Conservation (phyloP, 148 eudicot species). For the Chenopodium berlandieri region DNA sequence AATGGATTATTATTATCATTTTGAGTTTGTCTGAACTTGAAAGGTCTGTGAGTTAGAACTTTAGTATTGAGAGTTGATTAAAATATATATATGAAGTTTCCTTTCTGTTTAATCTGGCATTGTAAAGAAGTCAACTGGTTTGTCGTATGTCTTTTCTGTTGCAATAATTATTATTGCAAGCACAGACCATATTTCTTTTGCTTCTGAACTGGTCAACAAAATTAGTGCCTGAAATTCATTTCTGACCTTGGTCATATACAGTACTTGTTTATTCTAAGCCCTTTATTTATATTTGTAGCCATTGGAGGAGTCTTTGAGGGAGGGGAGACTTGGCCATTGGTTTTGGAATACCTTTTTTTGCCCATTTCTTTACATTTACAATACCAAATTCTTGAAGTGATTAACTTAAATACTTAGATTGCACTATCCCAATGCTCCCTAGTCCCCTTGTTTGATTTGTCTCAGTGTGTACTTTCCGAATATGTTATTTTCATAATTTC, state of each 20-base stretch:
- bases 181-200: not conserved
- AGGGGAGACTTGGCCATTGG: not conserved
- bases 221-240: not conserved
- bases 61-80: too few relatives aligned
- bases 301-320: not conserved
- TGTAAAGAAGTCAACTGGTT: conserved; percentile 9
- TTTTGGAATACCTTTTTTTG: too few relatives aligned
- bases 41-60: not conserved
- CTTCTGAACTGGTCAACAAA: not conserved
- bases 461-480: too few relatives aligned
- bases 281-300: not conserved
- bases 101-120: not conserved
- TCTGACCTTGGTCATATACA: too few relatives aligned
- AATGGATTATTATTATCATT: too few relatives aligned
- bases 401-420: too few relatives aligned
- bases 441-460: too few relatives aligned
- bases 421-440: too few relatives aligned
- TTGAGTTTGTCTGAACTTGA: not conserved
- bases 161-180: not conserved
- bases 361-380: too few relatives aligned
- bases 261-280: not conserved
- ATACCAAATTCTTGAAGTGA: too few relatives aligned
- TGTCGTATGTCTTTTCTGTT: not conserved
- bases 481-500: too few relatives aligned
- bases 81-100: not conserved